These are phyloP conservation scores for Corymbia maculata DNA, from an alignment of 345 rosid genomes.

Conservation along the genomic window DNA sequence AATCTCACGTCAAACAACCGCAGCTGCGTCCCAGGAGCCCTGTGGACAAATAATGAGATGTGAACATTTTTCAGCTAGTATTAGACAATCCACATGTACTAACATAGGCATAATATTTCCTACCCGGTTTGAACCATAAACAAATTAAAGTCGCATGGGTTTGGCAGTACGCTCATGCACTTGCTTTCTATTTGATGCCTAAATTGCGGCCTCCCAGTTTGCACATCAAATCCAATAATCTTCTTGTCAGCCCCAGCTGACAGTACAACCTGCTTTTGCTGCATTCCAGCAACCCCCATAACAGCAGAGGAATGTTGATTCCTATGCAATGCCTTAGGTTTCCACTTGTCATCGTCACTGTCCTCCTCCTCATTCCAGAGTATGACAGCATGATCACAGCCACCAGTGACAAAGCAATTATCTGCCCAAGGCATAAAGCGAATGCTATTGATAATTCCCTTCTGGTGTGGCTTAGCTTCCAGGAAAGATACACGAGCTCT, in stretches of 20 bases:
- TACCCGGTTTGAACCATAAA: constrained; percentile 98
- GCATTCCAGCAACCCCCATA: constrained; percentile 92
- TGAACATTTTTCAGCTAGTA: not conserved
- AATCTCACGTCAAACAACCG: constrained; percentile 69
- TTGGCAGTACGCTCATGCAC: constrained; percentile 92
- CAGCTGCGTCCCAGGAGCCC: constrained; percentile 76
- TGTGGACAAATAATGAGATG: constrained; percentile 12
- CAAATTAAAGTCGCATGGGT: constrained; percentile 88
- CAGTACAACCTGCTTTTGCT: constrained; percentile 58
- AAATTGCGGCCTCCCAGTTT: constrained; percentile 57
- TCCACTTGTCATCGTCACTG: constrained; percentile 44
- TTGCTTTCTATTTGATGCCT: constrained; percentile 79
- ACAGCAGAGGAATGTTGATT: constrained; percentile 87
- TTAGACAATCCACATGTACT: not conserved
- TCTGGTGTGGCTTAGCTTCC: constrained; percentile 72
- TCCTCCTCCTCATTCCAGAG: constrained; percentile 73
- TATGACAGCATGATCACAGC: constrained; percentile 83
- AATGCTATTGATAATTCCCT: constrained; percentile 79
- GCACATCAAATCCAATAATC: constrained; percentile 70
- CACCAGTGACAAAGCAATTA: constrained; percentile 69
- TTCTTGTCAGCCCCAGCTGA: constrained; percentile 88
- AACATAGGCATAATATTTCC: constrained; percentile 1
- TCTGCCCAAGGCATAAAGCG: constrained; percentile 78
- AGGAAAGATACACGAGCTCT: constrained; percentile 49
- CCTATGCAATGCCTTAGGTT: constrained; percentile 62